Evolutionary conservation across 1,284 basidiomycete genomes (phyloP).

Genomic region (Microbotryum intermedium): DNA sequence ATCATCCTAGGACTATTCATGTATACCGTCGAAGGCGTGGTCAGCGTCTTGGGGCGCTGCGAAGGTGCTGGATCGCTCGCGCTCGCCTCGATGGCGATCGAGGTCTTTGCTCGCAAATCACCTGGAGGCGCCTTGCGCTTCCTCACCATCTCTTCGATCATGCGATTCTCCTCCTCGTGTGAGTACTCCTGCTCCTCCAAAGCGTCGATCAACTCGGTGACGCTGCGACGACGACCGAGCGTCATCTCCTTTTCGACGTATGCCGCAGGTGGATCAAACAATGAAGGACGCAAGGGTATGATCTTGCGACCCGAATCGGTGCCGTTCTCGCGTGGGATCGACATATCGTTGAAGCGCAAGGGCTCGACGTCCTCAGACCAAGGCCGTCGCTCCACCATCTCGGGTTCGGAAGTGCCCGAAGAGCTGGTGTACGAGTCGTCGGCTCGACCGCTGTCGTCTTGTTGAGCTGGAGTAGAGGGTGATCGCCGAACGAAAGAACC

Average conservation of each 20-base stretch:
- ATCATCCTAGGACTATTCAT: no score
- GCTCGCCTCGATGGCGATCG: no score
- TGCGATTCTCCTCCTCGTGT: slow-evolving; percentile 19
- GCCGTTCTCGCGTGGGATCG: slow-evolving; percentile 1
- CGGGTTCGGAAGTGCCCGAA: slow-evolving; percentile 1
- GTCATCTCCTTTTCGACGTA: no score
- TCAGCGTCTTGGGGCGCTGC: no score
- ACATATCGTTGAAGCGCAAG: not conserved
- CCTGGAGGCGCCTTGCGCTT: slow-evolving; percentile 16
- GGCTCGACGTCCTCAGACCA: not conserved
- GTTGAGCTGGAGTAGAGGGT: slow-evolving; percentile 5
- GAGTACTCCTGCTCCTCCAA: slow-evolving; percentile 22
- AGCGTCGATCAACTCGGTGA: slow-evolving; percentile 14
- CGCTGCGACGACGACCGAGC: not conserved
- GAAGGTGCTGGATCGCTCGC: no score
- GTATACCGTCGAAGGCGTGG: no score
- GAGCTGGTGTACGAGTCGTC: not conserved
- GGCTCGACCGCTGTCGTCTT: not conserved
- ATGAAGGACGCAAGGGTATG: slow-evolving; percentile 8
- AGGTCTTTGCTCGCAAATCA: slow-evolving; percentile 6
- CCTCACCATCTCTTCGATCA: slow-evolving; percentile 10
- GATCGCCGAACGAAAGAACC: slow-evolving; percentile 23
- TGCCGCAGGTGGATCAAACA: not conserved
- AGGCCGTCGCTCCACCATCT: not conserved
- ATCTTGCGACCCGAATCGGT: slow-evolving; percentile 6